phyloP scores from a whole-genome alignment of 768 basidiomycete genomes.

The Naganishia vishniacii region DNA sequence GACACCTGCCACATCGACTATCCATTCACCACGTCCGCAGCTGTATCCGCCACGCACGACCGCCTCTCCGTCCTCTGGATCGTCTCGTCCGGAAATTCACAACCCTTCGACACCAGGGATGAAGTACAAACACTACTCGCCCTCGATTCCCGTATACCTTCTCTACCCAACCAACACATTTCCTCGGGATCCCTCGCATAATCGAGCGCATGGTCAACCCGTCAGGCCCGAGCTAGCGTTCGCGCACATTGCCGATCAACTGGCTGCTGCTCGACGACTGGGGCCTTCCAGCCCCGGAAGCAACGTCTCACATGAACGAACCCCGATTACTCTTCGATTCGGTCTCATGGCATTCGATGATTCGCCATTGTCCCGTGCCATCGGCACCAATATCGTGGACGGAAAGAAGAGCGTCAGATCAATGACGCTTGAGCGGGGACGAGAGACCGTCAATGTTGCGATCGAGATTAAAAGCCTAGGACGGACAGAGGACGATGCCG shows the following conservation, averaged over 20 bases:
- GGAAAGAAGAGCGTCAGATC: no score
- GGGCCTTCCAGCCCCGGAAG: no score
- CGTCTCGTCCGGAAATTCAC: constrained; percentile 4
- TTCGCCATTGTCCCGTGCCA: constrained; percentile 31
- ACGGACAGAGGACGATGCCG: constrained; percentile 56
- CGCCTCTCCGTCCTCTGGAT: no score
- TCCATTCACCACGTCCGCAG: constrained; percentile 38
- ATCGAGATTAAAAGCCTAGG: constrained; percentile 40
- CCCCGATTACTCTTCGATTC: neutral
- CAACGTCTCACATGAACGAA: no score
- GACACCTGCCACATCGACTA: neutral
- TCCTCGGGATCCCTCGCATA: constrained; percentile 39
- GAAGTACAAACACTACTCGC: constrained; percentile 98
- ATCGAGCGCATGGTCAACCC: neutral
- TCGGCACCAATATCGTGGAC: neutral
- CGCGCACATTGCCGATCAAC: neutral
- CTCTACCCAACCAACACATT: constrained; percentile 51
- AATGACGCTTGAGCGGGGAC: neutral
- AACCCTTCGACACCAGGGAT: constrained; percentile 92
- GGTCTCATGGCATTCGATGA: constrained; percentile 39
- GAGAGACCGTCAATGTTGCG: neutral
- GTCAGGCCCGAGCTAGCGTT: neutral
- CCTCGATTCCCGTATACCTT: constrained; percentile 75
- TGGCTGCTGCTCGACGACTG: constrained; percentile 6
- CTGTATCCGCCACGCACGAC: constrained; percentile 29